Conservation (phyloP, 1,284 basidiomycete species). For the Malassezia globosa region DNA sequence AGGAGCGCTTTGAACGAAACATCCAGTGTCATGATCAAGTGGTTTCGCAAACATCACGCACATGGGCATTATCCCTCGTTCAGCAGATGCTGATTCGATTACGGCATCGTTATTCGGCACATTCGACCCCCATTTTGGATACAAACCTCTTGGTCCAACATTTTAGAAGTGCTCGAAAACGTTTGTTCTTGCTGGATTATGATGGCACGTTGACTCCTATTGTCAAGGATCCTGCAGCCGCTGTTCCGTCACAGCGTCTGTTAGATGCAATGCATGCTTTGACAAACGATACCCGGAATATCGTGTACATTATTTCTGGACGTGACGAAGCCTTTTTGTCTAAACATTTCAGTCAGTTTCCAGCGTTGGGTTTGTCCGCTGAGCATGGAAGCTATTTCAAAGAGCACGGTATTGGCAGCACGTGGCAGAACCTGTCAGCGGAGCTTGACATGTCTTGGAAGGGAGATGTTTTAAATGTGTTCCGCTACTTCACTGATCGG, state of each 20-base stretch:
- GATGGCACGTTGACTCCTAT: slow-evolving; percentile 95
- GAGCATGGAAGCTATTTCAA: slow-evolving; percentile 92
- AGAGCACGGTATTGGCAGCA: slow-evolving; percentile 54
- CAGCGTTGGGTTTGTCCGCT: slow-evolving; percentile 75
- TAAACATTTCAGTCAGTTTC: slow-evolving; percentile 76
- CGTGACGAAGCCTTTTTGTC: slow-evolving; percentile 87
- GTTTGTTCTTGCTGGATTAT: slow-evolving; percentile 90
- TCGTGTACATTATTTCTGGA: slow-evolving; percentile 94
- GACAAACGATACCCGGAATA: slow-evolving; percentile 67
- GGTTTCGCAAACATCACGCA: slow-evolving; percentile 83
- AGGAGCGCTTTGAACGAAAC: slow-evolving; percentile 70
- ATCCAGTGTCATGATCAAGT: slow-evolving; percentile 61
- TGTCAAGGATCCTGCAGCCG: slow-evolving; percentile 82
- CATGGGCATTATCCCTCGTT: slow-evolving; percentile 84
- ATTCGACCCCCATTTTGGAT: slow-evolving; percentile 75
- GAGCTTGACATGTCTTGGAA: slow-evolving; percentile 96
- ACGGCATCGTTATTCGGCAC: slow-evolving; percentile 66
- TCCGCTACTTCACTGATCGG: slow-evolving; percentile 86
- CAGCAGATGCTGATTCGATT: slow-evolving; percentile 78
- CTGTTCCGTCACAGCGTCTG: slow-evolving; percentile 66
- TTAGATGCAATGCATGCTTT: slow-evolving; percentile 65
- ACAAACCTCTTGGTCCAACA: slow-evolving; percentile 56
- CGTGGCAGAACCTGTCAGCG: slow-evolving; percentile 81
- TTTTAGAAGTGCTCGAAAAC: slow-evolving; percentile 65
- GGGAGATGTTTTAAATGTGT: slow-evolving; percentile 84